Conservation (phyloP, 192 early-diverging fungal species). For the Coemansia sp. region DNA sequence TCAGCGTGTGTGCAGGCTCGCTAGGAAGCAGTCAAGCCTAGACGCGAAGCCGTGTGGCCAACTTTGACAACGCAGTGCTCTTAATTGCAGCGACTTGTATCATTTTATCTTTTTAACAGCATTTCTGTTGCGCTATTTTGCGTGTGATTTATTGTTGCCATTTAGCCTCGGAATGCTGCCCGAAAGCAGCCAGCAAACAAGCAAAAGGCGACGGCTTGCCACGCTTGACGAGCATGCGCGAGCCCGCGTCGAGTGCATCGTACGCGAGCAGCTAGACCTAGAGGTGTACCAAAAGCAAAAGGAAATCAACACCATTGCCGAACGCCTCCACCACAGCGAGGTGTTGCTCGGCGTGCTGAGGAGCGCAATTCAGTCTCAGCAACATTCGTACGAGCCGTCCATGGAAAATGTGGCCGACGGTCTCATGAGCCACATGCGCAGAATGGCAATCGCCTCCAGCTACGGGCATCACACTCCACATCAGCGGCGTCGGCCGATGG, state of each 20-base stretch:
- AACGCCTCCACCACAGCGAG: constrained; percentile 60
- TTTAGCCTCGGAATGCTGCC: not conserved
- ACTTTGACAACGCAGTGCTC: too few relatives aligned
- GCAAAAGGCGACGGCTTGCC: constrained; percentile 8
- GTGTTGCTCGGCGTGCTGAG: constrained; percentile 55
- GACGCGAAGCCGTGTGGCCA: too few relatives aligned
- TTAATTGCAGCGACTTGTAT: too few relatives aligned
- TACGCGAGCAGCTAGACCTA: constrained; percentile 72
- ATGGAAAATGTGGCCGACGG: constrained; percentile 15
- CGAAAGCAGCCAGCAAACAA: not conserved
- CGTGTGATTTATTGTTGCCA: not conserved
- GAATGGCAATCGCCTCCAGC: not conserved
- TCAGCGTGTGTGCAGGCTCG: too few relatives aligned
- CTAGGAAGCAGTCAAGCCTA: too few relatives aligned
- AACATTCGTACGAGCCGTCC: constrained; percentile 20
- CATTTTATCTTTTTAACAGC: too few relatives aligned
- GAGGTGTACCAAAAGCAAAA: constrained; percentile 69
- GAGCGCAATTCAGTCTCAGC: constrained; percentile 46
- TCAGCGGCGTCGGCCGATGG: not conserved
- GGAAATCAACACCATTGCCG: constrained; percentile 60
- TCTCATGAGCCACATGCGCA: constrained; percentile 20
- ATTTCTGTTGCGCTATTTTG: too few relatives aligned
- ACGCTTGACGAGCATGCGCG: constrained; percentile 19
- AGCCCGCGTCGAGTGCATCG: constrained; percentile 50
- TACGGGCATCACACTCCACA: not conserved